Evolutionary conservation across 805 yeast species (phyloP).

Genomic region (Candida corydali): DNA sequence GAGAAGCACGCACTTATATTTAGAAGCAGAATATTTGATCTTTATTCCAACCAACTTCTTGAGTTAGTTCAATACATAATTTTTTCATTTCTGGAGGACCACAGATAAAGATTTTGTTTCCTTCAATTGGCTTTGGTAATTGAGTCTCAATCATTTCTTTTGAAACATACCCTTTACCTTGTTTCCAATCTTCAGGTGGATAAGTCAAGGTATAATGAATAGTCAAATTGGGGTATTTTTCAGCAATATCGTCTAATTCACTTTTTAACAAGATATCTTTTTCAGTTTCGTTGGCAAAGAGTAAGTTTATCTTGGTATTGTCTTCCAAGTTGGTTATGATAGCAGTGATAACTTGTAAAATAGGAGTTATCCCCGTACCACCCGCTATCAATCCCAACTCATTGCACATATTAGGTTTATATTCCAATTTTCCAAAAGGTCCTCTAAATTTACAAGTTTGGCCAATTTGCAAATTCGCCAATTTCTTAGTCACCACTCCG

Average conservation of each 20-base stretch:
- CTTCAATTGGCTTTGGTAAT: conserved; percentile 46
- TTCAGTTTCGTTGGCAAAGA: conserved; percentile 72
- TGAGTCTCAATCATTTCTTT: conserved; percentile 51
- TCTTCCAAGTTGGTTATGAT: conserved; percentile 69
- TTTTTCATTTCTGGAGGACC: conserved; percentile 73
- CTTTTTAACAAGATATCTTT: conserved; percentile 70
- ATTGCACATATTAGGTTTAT: conserved; percentile 53
- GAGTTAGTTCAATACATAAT: conserved; percentile 44
- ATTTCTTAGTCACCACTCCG: conserved; percentile 64
- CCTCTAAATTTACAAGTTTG: conserved; percentile 70
- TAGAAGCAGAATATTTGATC: conserved; percentile 51
- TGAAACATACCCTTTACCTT: conserved; percentile 57
- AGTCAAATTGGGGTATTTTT: conserved; percentile 56
- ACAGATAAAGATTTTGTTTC: conserved; percentile 63
- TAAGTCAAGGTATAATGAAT: conserved; percentile 56
- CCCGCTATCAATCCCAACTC: conserved; percentile 73
- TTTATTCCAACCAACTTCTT: conserved; percentile 59
- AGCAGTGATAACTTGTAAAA: conserved; percentile 71
- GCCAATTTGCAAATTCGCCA: conserved; percentile 63
- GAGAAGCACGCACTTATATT: background rate
- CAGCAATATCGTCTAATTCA: conserved; percentile 68
- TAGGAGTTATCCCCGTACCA: conserved; percentile 89
- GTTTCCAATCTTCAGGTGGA: conserved; percentile 51
- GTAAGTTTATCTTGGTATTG: conserved; percentile 52
- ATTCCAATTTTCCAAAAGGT: conserved; percentile 71